Conservation (phyloP, 73 alveolate species). For the Paramecium caudatum region DNA sequence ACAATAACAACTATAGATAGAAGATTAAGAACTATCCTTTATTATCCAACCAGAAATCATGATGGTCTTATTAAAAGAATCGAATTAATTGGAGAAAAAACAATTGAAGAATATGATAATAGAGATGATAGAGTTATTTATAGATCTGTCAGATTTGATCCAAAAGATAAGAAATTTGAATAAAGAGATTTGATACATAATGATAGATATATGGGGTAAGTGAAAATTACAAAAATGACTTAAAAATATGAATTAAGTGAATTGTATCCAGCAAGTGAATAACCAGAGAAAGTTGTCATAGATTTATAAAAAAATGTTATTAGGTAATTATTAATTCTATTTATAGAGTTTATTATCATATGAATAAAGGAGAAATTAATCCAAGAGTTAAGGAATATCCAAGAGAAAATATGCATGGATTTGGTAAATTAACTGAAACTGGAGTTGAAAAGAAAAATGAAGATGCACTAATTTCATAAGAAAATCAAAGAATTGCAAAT, state of each 20-base stretch:
- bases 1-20: conserved; percentile 90
- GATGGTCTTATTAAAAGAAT: conserved; percentile 94
- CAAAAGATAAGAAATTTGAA: conserved; percentile 2
- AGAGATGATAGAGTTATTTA: conserved; percentile 90
- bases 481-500: conserved; percentile 76
- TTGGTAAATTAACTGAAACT: conserved; percentile 67
- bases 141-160: conserved; percentile 79
- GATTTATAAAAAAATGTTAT: conserved; percentile 79
- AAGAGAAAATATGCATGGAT: conserved; percentile 78
- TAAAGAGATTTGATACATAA: conserved; percentile 47
- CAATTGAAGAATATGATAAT: conserved; percentile 87
- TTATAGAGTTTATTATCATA: conserved; percentile 68
- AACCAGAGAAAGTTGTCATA: conserved; percentile 83
- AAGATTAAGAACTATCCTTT: conserved; percentile 81
- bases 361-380: conserved; percentile 76
- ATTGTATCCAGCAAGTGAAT: conserved; percentile 83
- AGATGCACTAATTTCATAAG: conserved; percentile 65
- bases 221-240: conserved; percentile 81
- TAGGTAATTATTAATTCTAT: not conserved
- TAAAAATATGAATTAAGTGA: conserved; percentile 84
- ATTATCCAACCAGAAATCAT: conserved; percentile 91
- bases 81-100: conserved; percentile 91
- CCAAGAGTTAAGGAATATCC: conserved; percentile 69
- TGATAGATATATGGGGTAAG: conserved; percentile 75
- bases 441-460: conserved; percentile 75